Evolutionary conservation across 2,329 filamentous ascomycete genomes (phyloP), one percentile per base, ranked within the genome.

Genomic region (Xenosphaeropsis pyriputrescens): DNA sequence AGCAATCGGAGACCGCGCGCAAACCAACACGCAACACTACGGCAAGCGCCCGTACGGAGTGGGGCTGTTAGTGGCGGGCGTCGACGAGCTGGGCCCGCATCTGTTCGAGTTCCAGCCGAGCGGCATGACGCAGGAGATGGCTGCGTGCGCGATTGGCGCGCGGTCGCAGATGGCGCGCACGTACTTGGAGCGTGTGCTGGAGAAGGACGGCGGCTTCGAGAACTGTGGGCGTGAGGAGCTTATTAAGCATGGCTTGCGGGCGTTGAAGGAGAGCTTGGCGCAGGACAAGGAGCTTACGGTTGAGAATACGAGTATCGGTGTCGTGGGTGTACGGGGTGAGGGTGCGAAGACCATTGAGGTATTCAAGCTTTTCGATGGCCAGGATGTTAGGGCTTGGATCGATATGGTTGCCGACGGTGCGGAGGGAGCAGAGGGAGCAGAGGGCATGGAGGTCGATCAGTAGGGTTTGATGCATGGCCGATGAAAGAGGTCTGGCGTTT

Each of bases 241-340:
- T 54, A 79, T 98, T 52, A 77, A 76, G 62, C 91, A 98, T 65
- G 91, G 89, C 22, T 66, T 98, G 55, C 74, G 75, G 56, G 89
- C 91, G 37, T 67, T 98, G 56, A 94, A 94, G 70, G 91, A 98
- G 69, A 93, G 83, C 50, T 66, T 98, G 58, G 82, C 84, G 41
- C 89, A 96, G 72, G 91, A 98, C 63, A 93, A 93, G 68, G 88
- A 96, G 70, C 66, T 98, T 58, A 96, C 89, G 39, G 75, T 95
- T 31, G 91, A 96, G 59, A 98, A 98, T 65, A 94, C 88, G 39
- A 94, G 85, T 50, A 74, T 98, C 38, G 88, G 84, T 29, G 69
- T 95, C 43, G 83, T 88, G 16, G 88, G 88, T 8, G 50, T 75
- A 35, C 64, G 63, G 39, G 59, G 59, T 45, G 60, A 62, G 43